Percentiles rank a stretch among this genome's conserved stretches.
phyloP scores from a whole-genome alignment of 148 eudicot species.

The Diospyros kaki region DNA sequence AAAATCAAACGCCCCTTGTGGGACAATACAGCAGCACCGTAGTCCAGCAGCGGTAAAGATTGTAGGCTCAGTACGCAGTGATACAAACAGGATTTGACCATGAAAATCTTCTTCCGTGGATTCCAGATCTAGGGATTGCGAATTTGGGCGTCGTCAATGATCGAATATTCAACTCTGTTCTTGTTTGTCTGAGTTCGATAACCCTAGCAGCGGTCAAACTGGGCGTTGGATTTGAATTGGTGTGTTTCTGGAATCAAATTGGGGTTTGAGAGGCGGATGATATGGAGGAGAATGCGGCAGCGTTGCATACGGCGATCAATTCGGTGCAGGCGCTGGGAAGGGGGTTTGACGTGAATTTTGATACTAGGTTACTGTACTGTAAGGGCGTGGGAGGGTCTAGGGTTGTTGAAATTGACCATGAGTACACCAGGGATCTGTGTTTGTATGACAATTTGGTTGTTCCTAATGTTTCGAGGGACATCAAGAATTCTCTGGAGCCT shows the following conservation, averaged over 20 bases:
- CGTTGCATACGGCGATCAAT: constrained; percentile 67
- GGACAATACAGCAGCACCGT: no score
- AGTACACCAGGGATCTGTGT: constrained; percentile 61
- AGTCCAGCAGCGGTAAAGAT: no score
- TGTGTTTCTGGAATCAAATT: constrained; percentile 6
- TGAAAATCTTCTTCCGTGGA: not conserved
- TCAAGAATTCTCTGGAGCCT: constrained; percentile 33
- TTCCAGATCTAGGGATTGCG: constrained; percentile 7
- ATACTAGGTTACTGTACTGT: constrained; percentile 83
- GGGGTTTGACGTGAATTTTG: constrained; percentile 90
- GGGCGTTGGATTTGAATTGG: not conserved
- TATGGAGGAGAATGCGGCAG: constrained; percentile 83
- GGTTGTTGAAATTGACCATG: constrained; percentile 73
- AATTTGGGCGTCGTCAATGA: not conserved
- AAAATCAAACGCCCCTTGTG: no score
- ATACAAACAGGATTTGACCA: no score
- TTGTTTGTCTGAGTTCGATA: not conserved
- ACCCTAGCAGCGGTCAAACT: not conserved
- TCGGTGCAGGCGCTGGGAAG: constrained; percentile 82
- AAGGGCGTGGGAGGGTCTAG: constrained; percentile 74
- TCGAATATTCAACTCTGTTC: not conserved
- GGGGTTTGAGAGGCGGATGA: constrained; percentile 27
- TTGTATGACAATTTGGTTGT: constrained; percentile 53
- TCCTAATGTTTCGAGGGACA: constrained; percentile 63
- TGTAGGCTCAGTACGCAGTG: no score